These are phyloP conservation scores for Wolfiporia cocos DNA, from an alignment of 1,284 basidiomycete genomes.

Conservation along the genomic window DNA sequence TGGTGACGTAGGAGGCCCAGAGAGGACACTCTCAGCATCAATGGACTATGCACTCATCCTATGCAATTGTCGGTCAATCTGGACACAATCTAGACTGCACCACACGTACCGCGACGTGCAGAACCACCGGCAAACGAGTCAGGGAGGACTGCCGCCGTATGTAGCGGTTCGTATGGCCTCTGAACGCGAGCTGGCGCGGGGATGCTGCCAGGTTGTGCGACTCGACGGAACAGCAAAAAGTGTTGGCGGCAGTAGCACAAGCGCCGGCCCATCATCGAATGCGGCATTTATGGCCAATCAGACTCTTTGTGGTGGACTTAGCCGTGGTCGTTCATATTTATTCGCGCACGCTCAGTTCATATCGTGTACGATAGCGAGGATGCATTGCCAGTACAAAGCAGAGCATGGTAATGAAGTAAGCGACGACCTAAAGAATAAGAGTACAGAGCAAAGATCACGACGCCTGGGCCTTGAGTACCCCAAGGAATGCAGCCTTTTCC, in stretches of 20 bases:
- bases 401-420: slow-evolving; percentile 31
- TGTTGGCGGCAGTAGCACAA: too few species aligned
- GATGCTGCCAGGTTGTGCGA: too few species aligned
- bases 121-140: slow-evolving; percentile 11
- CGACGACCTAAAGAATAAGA: slow-evolving; percentile 26
- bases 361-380: too few species aligned
- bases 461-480: slow-evolving; percentile 78
- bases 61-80: slow-evolving; percentile 1
- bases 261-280: too few species aligned
- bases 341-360: too few species aligned
- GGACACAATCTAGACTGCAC: not conserved
- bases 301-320: too few species aligned
- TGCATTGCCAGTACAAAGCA: slow-evolving; percentile 34
- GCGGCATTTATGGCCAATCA: too few species aligned
- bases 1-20: slow-evolving; percentile 45
- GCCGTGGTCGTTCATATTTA: too few species aligned
- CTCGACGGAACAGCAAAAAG: too few species aligned
- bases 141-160: not conserved
- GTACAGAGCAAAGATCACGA: slow-evolving; percentile 31
- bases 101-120: slow-evolving; percentile 43
- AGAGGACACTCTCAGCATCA: slow-evolving; percentile 78
- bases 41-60: slow-evolving; percentile 71
- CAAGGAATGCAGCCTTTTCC: slow-evolving; percentile 94
- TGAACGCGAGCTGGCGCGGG: too few species aligned
- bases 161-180: too few species aligned